These are phyloP conservation scores for Sclerotiophoma versabilis DNA, from an alignment of 2,329 filamentous ascomycete species.

Conservation along the genomic window DNA sequence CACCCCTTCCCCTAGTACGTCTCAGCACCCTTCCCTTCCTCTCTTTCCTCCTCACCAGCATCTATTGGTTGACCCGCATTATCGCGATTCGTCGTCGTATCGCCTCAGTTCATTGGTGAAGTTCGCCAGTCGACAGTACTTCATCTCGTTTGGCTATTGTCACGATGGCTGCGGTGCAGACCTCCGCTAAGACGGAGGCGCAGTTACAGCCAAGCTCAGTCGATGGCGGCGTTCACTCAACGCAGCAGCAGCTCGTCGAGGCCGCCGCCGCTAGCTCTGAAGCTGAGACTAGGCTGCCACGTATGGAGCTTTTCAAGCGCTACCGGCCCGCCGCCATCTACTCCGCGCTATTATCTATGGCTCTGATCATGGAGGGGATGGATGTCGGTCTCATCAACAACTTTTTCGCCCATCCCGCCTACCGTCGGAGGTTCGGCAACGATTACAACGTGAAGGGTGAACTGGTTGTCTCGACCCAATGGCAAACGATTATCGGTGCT, in stretches of 20 bases:
- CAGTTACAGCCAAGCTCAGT: conserved; percentile 10
- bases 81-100: not conserved
- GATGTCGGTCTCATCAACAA: conserved; percentile 80
- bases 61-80: not conserved
- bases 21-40: not conserved
- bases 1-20: not conserved
- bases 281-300: conserved; percentile 18
- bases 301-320: conserved; percentile 23
- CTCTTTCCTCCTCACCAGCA: not conserved
- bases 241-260: conserved; percentile 26
- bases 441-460: conserved; percentile 39
- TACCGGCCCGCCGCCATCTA: conserved; percentile 68
- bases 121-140: not conserved
- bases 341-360: conserved; percentile 81
- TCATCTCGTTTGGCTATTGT: not conserved
- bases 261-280: conserved; percentile 18
- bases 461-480: conserved; percentile 45
- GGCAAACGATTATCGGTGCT: conserved; percentile 52
- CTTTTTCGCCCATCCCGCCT: conserved; percentile 63
- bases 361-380: conserved; percentile 87
- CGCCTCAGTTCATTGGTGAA: not conserved
- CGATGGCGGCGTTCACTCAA: conserved; percentile 12
- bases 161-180: conserved; percentile 20
- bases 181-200: conserved; percentile 12
- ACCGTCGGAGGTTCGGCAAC: conserved; percentile 49